phyloP scores from a whole-genome alignment of 2,329 filamentous ascomycete species.

The Fusarium bactridioides region DNA sequence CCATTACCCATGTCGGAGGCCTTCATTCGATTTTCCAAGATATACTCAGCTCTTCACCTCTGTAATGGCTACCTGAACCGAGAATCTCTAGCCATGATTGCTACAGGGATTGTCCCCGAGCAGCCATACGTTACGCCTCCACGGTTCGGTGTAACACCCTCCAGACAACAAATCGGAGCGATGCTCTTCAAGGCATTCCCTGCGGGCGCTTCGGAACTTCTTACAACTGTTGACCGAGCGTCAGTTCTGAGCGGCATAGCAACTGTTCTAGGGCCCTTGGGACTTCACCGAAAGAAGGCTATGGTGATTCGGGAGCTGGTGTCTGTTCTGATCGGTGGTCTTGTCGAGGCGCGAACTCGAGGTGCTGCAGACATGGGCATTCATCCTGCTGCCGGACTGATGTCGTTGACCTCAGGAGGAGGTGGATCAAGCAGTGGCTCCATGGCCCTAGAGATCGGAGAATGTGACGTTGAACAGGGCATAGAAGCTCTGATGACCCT shows the following conservation, averaged over 20 bases:
- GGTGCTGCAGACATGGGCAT: slow-evolving; percentile 97
- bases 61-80: slow-evolving; percentile 69
- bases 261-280: slow-evolving; percentile 81
- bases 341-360: slow-evolving; percentile 89
- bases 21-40: slow-evolving; percentile 75
- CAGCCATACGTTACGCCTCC: slow-evolving; percentile 61
- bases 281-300: slow-evolving; percentile 87
- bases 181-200: slow-evolving; percentile 76
- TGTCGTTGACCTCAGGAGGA: slow-evolving; percentile 68
- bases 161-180: slow-evolving; percentile 69
- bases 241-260: slow-evolving; percentile 86
- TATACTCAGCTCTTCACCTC: slow-evolving; percentile 72
- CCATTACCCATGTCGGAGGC: slow-evolving; percentile 76
- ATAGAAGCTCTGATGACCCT: slow-evolving; percentile 70
- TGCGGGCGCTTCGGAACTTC: slow-evolving; percentile 67
- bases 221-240: slow-evolving; percentile 79
- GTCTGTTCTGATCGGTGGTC: slow-evolving; percentile 79
- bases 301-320: slow-evolving; percentile 89
- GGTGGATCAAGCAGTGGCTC: slow-evolving; percentile 59
- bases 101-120: slow-evolving; percentile 66
- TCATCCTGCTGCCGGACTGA: slow-evolving; percentile 88
- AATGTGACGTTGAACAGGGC: slow-evolving; percentile 71
- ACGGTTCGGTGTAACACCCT: slow-evolving; percentile 63
- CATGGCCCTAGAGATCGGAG: slow-evolving; percentile 67
- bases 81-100: slow-evolving; percentile 68